phyloP scores from a whole-genome alignment of 805 yeast genomes.

The Wickerhamomyces sydowiorum region DNA sequence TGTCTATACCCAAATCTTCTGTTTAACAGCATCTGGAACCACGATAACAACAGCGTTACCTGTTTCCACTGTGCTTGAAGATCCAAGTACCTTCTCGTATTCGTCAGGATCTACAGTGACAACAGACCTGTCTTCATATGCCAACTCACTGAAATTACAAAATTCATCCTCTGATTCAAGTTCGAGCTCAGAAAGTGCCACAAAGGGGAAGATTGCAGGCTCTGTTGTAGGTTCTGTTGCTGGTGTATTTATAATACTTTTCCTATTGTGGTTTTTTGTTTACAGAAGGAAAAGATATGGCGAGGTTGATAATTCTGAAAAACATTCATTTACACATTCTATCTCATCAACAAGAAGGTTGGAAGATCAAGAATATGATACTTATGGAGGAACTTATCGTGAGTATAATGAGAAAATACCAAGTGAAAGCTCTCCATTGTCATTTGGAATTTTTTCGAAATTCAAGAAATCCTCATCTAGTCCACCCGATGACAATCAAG shows the following conservation, averaged over 20 bases:
- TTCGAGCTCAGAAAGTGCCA: neutral
- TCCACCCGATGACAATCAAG: neutral
- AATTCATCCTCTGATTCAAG: neutral
- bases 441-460: neutral
- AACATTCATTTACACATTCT: constrained; percentile 19
- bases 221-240: constrained; percentile 22
- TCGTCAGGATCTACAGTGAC: constrained; percentile 9
- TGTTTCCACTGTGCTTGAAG: constrained; percentile 7
- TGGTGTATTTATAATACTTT: constrained; percentile 11
- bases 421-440: neutral
- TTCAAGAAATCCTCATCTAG: neutral
- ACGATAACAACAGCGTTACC: constrained; percentile 17
- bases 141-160: constrained; percentile 3
- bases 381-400: neutral
- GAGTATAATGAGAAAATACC: constrained; percentile 5
- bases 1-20: constrained; percentile 15
- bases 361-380: constrained; percentile 3
- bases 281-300: constrained; percentile 5
- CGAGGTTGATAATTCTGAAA: constrained; percentile 5
- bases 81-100: neutral
- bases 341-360: constrained; percentile 21
- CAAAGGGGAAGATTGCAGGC: constrained; percentile 18
- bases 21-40: constrained; percentile 13
- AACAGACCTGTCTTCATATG: constrained; percentile 15
- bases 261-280: constrained; percentile 11